Conservation (phyloP, 2,329 filamentous ascomycete species). For the Penicillium capsulatum region DNA sequence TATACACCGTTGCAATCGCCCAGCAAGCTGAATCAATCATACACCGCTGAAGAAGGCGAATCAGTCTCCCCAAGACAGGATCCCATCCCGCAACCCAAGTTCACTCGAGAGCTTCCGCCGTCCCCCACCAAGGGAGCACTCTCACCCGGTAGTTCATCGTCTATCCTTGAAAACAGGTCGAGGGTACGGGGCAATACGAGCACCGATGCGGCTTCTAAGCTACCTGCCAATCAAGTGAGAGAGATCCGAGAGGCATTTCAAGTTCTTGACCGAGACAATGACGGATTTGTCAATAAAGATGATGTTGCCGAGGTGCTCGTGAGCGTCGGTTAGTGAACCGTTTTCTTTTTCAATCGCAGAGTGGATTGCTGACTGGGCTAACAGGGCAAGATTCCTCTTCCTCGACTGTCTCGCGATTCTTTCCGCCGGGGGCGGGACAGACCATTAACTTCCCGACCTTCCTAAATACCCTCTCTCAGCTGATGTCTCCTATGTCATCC, state of each 20-base stretch:
- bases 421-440: constrained; percentile 66
- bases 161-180: constrained; percentile 26
- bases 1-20: constrained; percentile 44
- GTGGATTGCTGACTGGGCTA: not conserved
- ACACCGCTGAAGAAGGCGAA: constrained; percentile 43
- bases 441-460: constrained; percentile 82
- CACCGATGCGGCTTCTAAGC: constrained; percentile 41
- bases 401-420: constrained; percentile 73
- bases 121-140: constrained; percentile 39
- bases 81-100: constrained; percentile 34
- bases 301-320: constrained; percentile 84
- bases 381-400: constrained; percentile 68
- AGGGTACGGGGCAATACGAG: constrained; percentile 21
- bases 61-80: constrained; percentile 25
- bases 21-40: constrained; percentile 47
- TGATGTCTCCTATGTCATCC: constrained; percentile 70
- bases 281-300: constrained; percentile 74
- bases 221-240: constrained; percentile 78
- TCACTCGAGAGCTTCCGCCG: constrained; percentile 35
- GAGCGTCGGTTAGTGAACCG: constrained; percentile 62
- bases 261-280: constrained; percentile 84
- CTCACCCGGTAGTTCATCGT: constrained; percentile 26
- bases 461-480: constrained; percentile 72
- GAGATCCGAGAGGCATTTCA: constrained; percentile 90
- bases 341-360: not conserved